Percentiles rank a stretch among this genome's conserved stretches.
Evolutionary conservation across 2,329 filamentous ascomycete genomes (phyloP).

Genomic region (Trichophyton simii): DNA sequence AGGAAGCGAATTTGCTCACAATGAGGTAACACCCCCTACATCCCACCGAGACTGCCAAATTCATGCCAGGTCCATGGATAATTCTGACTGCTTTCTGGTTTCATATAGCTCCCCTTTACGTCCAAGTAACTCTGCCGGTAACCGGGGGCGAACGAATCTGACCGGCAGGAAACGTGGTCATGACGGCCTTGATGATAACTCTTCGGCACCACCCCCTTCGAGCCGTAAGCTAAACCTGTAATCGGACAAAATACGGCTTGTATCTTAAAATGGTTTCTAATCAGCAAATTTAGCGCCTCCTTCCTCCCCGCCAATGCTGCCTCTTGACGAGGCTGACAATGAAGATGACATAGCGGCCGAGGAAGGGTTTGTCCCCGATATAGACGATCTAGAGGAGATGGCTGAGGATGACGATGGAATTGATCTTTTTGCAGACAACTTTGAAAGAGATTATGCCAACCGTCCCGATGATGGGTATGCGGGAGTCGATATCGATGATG

Average conservation of each 20-base stretch:
- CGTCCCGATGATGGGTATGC: slow-evolving; percentile 40
- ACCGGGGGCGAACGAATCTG: slow-evolving; percentile 50
- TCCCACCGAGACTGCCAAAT: neutral
- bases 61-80: neutral
- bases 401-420: slow-evolving; percentile 59
- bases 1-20: too few relatives aligned
- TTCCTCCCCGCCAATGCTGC: slow-evolving; percentile 50
- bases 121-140: slow-evolving; percentile 68
- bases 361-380: slow-evolving; percentile 48
- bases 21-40: slow-evolving; percentile 4
- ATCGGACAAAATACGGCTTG: neutral
- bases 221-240: slow-evolving; percentile 41
- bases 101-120: slow-evolving; percentile 62
- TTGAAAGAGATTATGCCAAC: slow-evolving; percentile 48
- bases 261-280: slow-evolving; percentile 11
- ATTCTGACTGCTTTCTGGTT: neutral
- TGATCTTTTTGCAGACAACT: slow-evolving; percentile 56
- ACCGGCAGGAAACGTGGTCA: slow-evolving; percentile 51
- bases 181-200: slow-evolving; percentile 49
- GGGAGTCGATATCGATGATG: slow-evolving; percentile 49
- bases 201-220: slow-evolving; percentile 48
- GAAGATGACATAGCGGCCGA: slow-evolving; percentile 37
- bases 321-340: slow-evolving; percentile 37
- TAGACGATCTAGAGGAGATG: slow-evolving; percentile 56
- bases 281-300: slow-evolving; percentile 27